A percentile compares a stretch with the other conserved stretches of the same genome.
These are phyloP conservation scores for Fomitopsis palustris DNA, from an alignment of 1,284 basidiomycete species.

Conservation along the genomic window DNA sequence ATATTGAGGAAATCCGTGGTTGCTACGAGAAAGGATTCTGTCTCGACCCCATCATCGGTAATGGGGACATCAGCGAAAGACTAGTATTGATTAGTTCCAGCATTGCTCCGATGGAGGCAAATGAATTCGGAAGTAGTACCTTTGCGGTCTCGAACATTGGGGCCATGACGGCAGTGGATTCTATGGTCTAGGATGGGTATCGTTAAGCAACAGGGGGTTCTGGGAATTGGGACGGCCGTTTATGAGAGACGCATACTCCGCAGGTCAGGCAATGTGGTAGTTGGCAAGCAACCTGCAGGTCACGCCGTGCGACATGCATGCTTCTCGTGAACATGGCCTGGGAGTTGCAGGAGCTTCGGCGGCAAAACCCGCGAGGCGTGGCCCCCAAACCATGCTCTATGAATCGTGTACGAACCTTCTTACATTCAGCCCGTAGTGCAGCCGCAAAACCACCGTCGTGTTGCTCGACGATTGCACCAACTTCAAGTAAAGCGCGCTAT, in stretches of 20 bases:
- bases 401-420: not conserved
- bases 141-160: slow-evolving; percentile 85
- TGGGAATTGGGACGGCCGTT: not conserved
- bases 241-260: not conserved
- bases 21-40: slow-evolving; percentile 81
- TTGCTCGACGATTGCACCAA: too few relatives aligned
- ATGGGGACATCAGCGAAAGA: slow-evolving; percentile 86
- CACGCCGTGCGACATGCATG: not conserved
- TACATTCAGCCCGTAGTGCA: not conserved
- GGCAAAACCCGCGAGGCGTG: not conserved
- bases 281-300: not conserved
- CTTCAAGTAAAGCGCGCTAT: not conserved
- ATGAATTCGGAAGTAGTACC: slow-evolving; percentile 31
- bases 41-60: slow-evolving; percentile 79
- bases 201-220: not conserved
- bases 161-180: slow-evolving; percentile 32
- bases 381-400: not conserved
- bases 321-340: not conserved
- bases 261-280: not conserved
- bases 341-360: not conserved
- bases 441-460: too few relatives aligned
- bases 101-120: not conserved
- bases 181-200: not conserved
- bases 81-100: slow-evolving; percentile 37
- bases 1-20: slow-evolving; percentile 88